Base-by-base conservation (phyloP, 768 basidiomycete genomes). In the Amanita brunnescens region DNA sequence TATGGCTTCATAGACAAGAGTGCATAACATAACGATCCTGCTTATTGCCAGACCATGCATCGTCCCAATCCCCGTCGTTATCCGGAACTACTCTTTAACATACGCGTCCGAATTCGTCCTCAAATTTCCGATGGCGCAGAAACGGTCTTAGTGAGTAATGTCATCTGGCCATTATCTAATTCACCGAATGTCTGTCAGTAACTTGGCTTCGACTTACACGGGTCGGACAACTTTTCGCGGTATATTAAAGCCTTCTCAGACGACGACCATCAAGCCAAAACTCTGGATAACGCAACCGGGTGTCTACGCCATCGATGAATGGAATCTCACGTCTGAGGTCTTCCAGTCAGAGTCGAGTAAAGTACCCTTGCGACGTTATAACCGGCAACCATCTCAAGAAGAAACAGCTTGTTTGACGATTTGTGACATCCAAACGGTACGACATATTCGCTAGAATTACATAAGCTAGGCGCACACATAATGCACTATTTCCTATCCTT, bases 71-170 rank as follows among this genome's bases (percentile, higher is more conserved):
- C 61, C 70, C 6, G 76, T 93, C 55, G 67, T 66, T 13, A 54
- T 95, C 24, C 76, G 78, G 24, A 95, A 94, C 61, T 75, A 81
- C 55, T 95, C 92, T 0, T 66, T 80, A 35, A 79, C 82, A 1
- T 73, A 81, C 47, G 64, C 76, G 14, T 46, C 30, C 47, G 24
- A 23, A 18, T 41, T 23, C 49, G 29, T 44, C 20, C 55, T 80
- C 77, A 41, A 61, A 66, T 60, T 58, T 13, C 32, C 50, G 2
- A 14, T 33, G 37, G 21, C 30, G 34, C 50, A 51, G 16, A 20
- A 51, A 7, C 50, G 16, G 12, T 34, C 33, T 33, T 43, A 21
- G 50, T 51, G n/a, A 44, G 40, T 34, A 26, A 9, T 49, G 14
- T 34, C 35, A n/a, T 41, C 10, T 14, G 10, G 24, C 13, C 18